Percentiles rank a stretch among this genome's conserved stretches.
phyloP scores from a whole-genome alignment of 2,329 filamentous ascomycete genomes.

The Penicillium corylophilum region DNA sequence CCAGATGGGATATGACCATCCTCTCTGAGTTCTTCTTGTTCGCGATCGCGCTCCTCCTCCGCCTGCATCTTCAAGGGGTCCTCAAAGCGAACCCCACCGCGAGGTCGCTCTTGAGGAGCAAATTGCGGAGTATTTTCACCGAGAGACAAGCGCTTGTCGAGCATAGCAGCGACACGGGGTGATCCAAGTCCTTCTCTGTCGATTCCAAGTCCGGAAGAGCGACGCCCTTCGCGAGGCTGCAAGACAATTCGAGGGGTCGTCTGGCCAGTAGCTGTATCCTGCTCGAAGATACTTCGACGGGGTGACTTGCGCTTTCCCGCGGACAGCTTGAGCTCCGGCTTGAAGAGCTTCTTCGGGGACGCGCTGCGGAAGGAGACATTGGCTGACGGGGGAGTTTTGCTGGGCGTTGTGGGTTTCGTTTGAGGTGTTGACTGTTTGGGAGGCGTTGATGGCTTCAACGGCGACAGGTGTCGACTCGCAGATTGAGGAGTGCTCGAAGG shows the following conservation, averaged over 20 bases:
- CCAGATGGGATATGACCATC: constrained; percentile 48
- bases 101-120: constrained; percentile 50
- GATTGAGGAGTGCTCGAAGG: constrained; percentile 47
- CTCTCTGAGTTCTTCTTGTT: constrained; percentile 62
- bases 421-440: constrained; percentile 48
- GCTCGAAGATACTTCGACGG: constrained; percentile 53
- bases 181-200: constrained; percentile 73
- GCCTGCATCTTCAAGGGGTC: constrained; percentile 63
- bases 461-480: constrained; percentile 38
- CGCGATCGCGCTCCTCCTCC: constrained; percentile 63
- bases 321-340: constrained; percentile 41
- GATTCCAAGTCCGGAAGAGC: constrained; percentile 66
- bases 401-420: constrained; percentile 48
- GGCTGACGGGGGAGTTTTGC: constrained; percentile 51
- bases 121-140: constrained; percentile 66
- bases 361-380: constrained; percentile 47
- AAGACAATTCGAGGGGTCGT: constrained; percentile 64
- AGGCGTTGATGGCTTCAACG: constrained; percentile 38
- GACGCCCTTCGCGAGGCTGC: constrained; percentile 56
- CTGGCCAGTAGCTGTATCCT: constrained; percentile 54
- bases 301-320: constrained; percentile 39
- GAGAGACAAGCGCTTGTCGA: constrained; percentile 70
- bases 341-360: constrained; percentile 52
- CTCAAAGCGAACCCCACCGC: constrained; percentile 60
- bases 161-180: constrained; percentile 67